Evolutionary conservation across 352 stramenopile species (phyloP).

Genomic region (Globisporangium nagaii): DNA sequence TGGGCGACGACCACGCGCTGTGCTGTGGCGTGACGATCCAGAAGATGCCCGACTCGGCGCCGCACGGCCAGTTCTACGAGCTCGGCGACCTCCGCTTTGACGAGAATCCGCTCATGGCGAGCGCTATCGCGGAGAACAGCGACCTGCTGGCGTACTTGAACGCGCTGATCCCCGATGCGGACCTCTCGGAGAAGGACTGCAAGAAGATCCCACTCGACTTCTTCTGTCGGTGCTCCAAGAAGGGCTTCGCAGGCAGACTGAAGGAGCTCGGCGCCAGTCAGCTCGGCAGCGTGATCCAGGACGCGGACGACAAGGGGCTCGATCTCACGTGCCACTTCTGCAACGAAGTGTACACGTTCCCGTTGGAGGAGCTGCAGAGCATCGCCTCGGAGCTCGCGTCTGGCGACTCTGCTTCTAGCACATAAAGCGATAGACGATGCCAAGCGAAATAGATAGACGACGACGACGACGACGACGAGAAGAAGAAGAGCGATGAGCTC

Average conservation of each 20-base stretch:
- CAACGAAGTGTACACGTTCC: conserved; percentile 75
- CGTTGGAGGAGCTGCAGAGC: conserved; percentile 33
- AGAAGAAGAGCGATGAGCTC: no score
- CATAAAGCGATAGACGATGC: not conserved
- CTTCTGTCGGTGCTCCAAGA: conserved; percentile 80
- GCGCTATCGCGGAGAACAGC: conserved; percentile 39
- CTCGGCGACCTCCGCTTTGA: conserved; percentile 64
- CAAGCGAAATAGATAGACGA: conserved; percentile 3
- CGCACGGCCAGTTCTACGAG: conserved; percentile 54
- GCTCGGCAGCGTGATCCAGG: conserved; percentile 41
- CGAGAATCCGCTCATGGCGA: conserved; percentile 35
- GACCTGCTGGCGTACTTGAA: conserved; percentile 73
- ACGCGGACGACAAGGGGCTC: conserved; percentile 47
- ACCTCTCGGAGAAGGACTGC: conserved; percentile 49
- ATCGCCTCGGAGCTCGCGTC: conserved; percentile 9
- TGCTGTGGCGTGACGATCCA: conserved; percentile 79
- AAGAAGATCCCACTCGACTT: conserved; percentile 71
- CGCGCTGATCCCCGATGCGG: conserved; percentile 62
- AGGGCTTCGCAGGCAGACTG: conserved; percentile 48
- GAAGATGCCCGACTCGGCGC: conserved; percentile 60
- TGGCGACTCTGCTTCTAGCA: not conserved
- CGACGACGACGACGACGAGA: no score
- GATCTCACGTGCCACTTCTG: conserved; percentile 83
- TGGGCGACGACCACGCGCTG: conserved; percentile 36
- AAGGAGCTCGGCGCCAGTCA: conserved; percentile 44